Evolutionary conservation across 2,329 filamentous ascomycete species (phyloP).

Genomic region (Sporothrix phasma): DNA sequence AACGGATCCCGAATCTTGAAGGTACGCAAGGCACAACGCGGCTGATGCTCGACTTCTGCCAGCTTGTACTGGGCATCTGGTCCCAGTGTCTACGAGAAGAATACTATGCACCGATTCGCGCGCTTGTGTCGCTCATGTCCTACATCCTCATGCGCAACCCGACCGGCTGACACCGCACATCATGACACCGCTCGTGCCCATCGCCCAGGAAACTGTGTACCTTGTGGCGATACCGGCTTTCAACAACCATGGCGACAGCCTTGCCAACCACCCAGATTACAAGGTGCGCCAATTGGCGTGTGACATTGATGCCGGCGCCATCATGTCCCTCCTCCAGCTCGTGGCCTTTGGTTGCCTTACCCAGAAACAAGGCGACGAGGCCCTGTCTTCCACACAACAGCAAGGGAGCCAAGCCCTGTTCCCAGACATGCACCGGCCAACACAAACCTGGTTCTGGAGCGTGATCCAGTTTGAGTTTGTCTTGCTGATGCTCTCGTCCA

Average conservation of each 20-base stretch:
- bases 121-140: constrained; percentile 54
- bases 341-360: constrained; percentile 49
- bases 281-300: constrained; percentile 36
- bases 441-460: constrained; percentile 52
- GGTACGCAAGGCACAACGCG: constrained; percentile 38
- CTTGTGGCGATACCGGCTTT: constrained; percentile 50
- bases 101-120: constrained; percentile 51
- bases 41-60: constrained; percentile 54
- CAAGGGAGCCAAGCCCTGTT: constrained; percentile 20
- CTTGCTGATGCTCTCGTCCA: constrained; percentile 55
- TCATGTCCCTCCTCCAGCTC: constrained; percentile 56
- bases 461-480: constrained; percentile 56
- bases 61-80: constrained; percentile 58
- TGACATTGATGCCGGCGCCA: constrained; percentile 52
- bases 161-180: constrained; percentile 49
- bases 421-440: constrained; percentile 19
- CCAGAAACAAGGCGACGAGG: constrained; percentile 21
- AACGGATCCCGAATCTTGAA: constrained; percentile 52
- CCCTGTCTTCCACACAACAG: constrained; percentile 16
- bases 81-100: constrained; percentile 54
- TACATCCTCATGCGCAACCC: constrained; percentile 56
- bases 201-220: constrained; percentile 50
- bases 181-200: constrained; percentile 44
- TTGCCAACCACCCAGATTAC: constrained; percentile 32
- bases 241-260: constrained; percentile 37